A percentile compares a stretch with the other conserved stretches of the same genome.
Evolutionary conservation across 495 filamentous ascomycete species (phyloP).

Genomic region (Poronia punctata): DNA sequence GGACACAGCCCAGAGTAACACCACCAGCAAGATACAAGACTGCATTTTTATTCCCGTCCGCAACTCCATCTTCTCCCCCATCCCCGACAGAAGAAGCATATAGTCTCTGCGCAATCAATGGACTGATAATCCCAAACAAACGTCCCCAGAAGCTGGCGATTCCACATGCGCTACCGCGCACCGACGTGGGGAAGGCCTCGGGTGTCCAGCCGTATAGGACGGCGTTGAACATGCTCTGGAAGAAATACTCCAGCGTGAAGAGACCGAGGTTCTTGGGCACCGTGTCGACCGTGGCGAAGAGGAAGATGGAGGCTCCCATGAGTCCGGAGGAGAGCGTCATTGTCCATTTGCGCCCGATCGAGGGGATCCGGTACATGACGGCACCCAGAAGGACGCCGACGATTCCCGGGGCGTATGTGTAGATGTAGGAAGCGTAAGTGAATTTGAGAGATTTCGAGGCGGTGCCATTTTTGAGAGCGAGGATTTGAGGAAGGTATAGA

Average conservation of each 20-base stretch:
- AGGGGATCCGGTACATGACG: slow-evolving; percentile 31
- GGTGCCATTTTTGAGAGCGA: slow-evolving; percentile 33
- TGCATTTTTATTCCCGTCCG: slow-evolving; percentile 19
- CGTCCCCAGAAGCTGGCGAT: slow-evolving; percentile 45
- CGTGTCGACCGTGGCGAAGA: slow-evolving; percentile 37
- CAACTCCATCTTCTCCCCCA: not conserved
- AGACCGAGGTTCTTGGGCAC: slow-evolving; percentile 37
- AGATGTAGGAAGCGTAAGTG: slow-evolving; percentile 38
- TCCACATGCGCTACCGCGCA: slow-evolving; percentile 46
- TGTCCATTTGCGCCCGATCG: slow-evolving; percentile 36
- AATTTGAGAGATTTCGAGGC: slow-evolving; percentile 13
- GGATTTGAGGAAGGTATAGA: slow-evolving; percentile 33
- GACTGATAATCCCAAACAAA: slow-evolving; percentile 38
- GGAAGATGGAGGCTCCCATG: slow-evolving; percentile 39
- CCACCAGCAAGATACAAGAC: slow-evolving; percentile 40
- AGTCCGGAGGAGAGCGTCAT: slow-evolving; percentile 40
- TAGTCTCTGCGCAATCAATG: slow-evolving; percentile 33
- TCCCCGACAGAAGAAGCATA: slow-evolving; percentile 10
- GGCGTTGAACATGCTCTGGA: slow-evolving; percentile 47
- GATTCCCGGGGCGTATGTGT: slow-evolving; percentile 40
- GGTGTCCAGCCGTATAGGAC: slow-evolving; percentile 41
- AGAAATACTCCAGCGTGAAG: slow-evolving; percentile 43
- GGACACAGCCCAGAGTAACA: slow-evolving; percentile 35
- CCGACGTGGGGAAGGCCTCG: slow-evolving; percentile 46
- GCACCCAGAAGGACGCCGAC: slow-evolving; percentile 36